phyloP scores from a whole-genome alignment of 2,329 filamentous ascomycete genomes.

The Teratosphaeria viscida region DNA sequence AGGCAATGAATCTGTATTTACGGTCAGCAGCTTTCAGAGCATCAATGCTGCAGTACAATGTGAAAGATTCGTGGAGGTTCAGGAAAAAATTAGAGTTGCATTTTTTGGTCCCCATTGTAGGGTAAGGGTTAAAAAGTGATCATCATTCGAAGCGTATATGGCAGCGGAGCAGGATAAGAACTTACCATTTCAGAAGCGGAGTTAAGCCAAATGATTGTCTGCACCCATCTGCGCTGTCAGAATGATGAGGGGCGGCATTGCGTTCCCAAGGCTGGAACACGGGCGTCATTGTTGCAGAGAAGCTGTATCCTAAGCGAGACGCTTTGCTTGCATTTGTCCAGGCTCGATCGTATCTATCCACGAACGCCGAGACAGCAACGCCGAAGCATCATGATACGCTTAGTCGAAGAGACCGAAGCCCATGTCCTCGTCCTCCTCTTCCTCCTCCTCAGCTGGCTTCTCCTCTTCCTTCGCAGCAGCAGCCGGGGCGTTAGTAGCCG shows the following conservation, averaged over 20 bases:
- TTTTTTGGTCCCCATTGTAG: constrained; percentile 49
- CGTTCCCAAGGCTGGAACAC: constrained; percentile 16
- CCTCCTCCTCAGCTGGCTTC: constrained; percentile 51
- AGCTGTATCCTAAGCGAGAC: neutral
- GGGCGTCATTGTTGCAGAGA: constrained; percentile 1
- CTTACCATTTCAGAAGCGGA: constrained; percentile 15
- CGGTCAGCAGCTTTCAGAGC: neutral
- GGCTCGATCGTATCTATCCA: neutral
- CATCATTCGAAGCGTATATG: constrained; percentile 41
- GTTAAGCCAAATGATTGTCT: neutral
- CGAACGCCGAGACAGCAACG: neutral
- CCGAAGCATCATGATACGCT: constrained; percentile 11
- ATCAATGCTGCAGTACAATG: neutral
- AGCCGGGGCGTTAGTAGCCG: constrained; percentile 40
- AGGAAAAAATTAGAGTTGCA: constrained; percentile 67
- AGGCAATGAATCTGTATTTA: neutral
- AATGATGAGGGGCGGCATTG: neutral
- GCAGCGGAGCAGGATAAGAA: constrained; percentile 8
- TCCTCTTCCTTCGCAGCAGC: constrained; percentile 50
- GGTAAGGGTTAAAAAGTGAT: constrained; percentile 58
- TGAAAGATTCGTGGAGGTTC: constrained; percentile 25
- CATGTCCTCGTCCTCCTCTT: constrained; percentile 49
- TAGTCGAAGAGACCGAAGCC: constrained; percentile 48
- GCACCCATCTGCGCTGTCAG: neutral
- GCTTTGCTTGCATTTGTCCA: neutral